Evolutionary conservation across 2,329 filamentous ascomycete genomes (phyloP).

Genomic region (Sarocladiaceae sp.): DNA sequence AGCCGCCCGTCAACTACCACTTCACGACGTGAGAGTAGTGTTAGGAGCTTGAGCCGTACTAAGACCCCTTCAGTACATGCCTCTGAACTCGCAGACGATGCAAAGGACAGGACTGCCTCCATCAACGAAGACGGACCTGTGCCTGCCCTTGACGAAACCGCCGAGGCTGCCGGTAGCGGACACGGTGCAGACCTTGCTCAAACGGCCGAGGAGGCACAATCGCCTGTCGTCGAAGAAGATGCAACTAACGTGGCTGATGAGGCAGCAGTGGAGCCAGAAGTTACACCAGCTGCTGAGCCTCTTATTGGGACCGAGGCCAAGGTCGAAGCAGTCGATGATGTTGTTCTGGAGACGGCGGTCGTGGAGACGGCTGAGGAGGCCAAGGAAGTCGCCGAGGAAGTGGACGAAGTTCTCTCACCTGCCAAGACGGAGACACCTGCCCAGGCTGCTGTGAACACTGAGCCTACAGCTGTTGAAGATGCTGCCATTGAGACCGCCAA

Average conservation of each 20-base stretch:
- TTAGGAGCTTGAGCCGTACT: slow-evolving; percentile 17
- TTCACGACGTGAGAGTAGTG: slow-evolving; percentile 16
- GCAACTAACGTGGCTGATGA: slow-evolving; percentile 9
- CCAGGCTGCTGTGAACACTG: slow-evolving; percentile 5
- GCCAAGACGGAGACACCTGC: slow-evolving; percentile 10
- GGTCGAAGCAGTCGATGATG: slow-evolving; percentile 3
- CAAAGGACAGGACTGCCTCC: not conserved
- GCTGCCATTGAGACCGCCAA: slow-evolving; percentile 10
- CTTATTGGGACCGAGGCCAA: not conserved
- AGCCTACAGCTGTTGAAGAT: slow-evolving; percentile 8
- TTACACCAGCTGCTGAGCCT: slow-evolving; percentile 11
- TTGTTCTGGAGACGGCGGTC: slow-evolving; percentile 10
- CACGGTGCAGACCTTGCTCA: slow-evolving; percentile 12
- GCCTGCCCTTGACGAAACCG: slow-evolving; percentile 13
- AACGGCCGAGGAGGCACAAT: slow-evolving; percentile 9
- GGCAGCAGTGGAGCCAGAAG: slow-evolving; percentile 11
- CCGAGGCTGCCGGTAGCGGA: slow-evolving; percentile 12
- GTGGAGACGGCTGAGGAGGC: slow-evolving; percentile 14
- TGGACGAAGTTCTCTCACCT: slow-evolving; percentile 8
- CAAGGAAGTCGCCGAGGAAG: slow-evolving; percentile 14
- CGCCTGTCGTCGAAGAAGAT: slow-evolving; percentile 9
- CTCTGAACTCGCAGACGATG: not conserved
- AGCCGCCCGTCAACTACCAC: slow-evolving; percentile 17
- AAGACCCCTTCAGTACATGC: slow-evolving; percentile 14
- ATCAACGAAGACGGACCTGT: slow-evolving; percentile 8